These are phyloP conservation scores for Xanthoceras sorbifolium DNA, from an alignment of 345 rosid genomes.

Conservation along the genomic window DNA sequence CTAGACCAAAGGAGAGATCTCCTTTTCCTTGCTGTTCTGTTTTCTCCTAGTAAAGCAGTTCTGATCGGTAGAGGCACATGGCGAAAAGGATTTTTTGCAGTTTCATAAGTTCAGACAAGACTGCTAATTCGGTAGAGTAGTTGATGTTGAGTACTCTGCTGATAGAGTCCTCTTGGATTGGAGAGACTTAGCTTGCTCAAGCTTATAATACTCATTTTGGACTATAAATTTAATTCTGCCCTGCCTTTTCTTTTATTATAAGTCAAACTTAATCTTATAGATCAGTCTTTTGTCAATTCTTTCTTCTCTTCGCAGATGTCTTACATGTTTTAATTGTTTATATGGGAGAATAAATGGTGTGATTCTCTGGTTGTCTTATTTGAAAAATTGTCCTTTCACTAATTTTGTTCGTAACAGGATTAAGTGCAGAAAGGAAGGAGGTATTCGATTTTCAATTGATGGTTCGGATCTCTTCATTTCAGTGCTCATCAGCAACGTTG, in stretches of 20 bases:
- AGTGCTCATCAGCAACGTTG: conserved; percentile 81
- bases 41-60: not conserved
- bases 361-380: not conserved
- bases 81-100: not conserved
- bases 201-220: not conserved
- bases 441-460: conserved; percentile 64
- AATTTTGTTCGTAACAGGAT: conserved; percentile 49
- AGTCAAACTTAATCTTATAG: not conserved
- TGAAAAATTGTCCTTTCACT: conserved; percentile 1
- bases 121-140: not conserved
- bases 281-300: not conserved
- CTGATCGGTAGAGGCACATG: not conserved
- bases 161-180: not conserved
- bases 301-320: not conserved
- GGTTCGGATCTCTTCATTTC: conserved; percentile 87
- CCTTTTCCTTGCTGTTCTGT: not conserved
- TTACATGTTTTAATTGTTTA: not conserved
- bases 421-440: conserved; percentile 94
- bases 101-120: not conserved
- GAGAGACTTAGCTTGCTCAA: not conserved
- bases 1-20: not conserved
- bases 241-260: not conserved
- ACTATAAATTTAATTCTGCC: not conserved
- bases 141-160: not conserved
- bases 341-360: not conserved